Evolutionary conservation across 345 rosid genomes (phyloP).

Genomic region (Eucalyptus cladocalyx): DNA sequence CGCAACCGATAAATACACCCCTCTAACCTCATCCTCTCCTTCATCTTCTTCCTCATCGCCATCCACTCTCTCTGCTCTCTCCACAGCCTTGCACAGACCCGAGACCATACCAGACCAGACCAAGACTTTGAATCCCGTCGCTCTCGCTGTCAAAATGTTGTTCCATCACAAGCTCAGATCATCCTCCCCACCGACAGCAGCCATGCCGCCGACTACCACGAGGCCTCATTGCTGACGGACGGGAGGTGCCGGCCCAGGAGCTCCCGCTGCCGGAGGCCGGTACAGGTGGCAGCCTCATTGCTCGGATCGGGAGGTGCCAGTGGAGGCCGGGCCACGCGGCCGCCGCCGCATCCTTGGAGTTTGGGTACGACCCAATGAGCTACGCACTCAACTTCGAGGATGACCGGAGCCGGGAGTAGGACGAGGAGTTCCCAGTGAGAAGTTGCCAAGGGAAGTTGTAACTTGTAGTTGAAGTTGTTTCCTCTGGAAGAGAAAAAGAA

Average conservation of each 20-base stretch:
- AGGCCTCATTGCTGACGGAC: too few relatives aligned
- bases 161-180: background rate
- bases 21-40: background rate
- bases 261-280: too few relatives aligned
- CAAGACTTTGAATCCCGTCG: background rate
- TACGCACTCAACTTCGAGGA: constrained; percentile 72
- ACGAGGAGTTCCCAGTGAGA: constrained; percentile 7
- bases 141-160: background rate
- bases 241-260: too few relatives aligned
- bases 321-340: background rate
- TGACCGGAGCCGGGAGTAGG: constrained; percentile 1
- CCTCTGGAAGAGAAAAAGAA: too few relatives aligned
- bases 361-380: constrained; percentile 55
- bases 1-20: background rate
- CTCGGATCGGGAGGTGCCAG: too few relatives aligned
- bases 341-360: constrained; percentile 11
- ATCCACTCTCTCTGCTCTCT: background rate
- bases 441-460: background rate
- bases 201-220: too few relatives aligned
- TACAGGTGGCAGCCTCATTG: too few relatives aligned
- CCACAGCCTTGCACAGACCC: background rate
- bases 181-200: too few relatives aligned
- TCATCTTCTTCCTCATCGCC: background rate
- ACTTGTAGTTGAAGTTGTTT: too few relatives aligned
- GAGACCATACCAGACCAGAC: background rate